Base-by-base conservation (phyloP, 1,284 basidiomycete species). In the Microbotryum silenes-acaulis region DNA sequence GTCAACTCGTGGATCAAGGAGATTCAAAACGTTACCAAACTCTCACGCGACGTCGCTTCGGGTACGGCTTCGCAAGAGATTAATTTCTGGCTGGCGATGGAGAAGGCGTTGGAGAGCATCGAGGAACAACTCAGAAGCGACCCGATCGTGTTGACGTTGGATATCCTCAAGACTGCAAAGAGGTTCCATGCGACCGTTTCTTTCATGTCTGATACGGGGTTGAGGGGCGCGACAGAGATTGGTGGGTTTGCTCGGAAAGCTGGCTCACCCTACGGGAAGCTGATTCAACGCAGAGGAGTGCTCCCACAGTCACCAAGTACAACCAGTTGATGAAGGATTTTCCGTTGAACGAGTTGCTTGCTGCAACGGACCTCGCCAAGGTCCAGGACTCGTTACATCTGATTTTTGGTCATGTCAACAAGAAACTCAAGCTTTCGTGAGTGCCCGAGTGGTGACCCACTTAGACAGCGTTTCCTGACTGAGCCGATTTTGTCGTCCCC, bases 261-360 rank as follows among this genome's bases (percentile, higher is more conserved):
- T 8, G 6, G 31, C 7, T 14, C 6, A 14, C n/a, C 42, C 1
- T 2, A 23, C 20, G 33, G 9, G 4, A 9, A 6, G 25, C 29
- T 51, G 31, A 45, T 10, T 51, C 9, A 46, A 2, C 8, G 2
- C 18, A 7, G 20, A 3, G 21, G 2, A 9, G n/a, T 1, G 2
- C 3, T 7, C n/a, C 23, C 52, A 4, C 66, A 89, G 92, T 94
- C 3, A 90, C 92, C 80, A 94, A 94, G 76, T 94, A 97, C 80
- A 97, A 98, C 73, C 85, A 89, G 67, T 82, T 98, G 63, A 97
- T 98, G 94, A 96, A 94, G 77, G 96, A 99, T 73, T 97, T 98
- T 72, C 96, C 96, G 0, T 79, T 98, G 48, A 94, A 97, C 74
- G 93, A 97, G 74, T 84, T 98, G 18, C 82, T 98, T 21, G 90